phyloP scores from a whole-genome alignment of 2,329 filamentous ascomycete species.

The Pyrenochaeta sp. region DNA sequence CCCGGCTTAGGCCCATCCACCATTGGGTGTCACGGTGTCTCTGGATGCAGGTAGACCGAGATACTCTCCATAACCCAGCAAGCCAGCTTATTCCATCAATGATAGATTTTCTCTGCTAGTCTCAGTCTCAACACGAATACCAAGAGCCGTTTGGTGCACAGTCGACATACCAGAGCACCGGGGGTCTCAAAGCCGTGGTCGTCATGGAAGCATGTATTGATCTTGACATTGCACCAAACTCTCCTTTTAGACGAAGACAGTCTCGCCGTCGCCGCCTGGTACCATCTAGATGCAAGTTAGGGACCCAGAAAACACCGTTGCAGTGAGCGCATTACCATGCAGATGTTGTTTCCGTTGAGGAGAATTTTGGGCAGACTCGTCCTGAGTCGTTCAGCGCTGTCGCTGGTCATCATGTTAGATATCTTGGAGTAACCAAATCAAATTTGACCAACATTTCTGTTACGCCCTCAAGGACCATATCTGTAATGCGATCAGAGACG shows the following conservation, averaged over 20 bases:
- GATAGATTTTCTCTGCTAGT: too few relatives aligned
- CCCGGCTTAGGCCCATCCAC: too few relatives aligned
- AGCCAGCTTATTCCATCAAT: too few relatives aligned
- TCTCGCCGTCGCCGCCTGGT: constrained; percentile 42
- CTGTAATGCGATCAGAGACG: constrained; percentile 56
- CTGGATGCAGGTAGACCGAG: too few relatives aligned
- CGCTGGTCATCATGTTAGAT: constrained; percentile 62
- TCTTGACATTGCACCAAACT: background rate
- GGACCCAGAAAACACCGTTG: background rate
- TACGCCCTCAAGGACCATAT: constrained; percentile 98
- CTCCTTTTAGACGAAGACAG: constrained; percentile 34
- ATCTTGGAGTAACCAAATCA: too few relatives aligned
- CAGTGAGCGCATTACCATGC: constrained; percentile 75
- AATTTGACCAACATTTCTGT: constrained; percentile 94
- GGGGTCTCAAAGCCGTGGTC: too few relatives aligned
- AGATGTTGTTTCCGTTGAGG: constrained; percentile 97
- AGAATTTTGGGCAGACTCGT: constrained; percentile 93
- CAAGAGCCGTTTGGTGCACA: too few relatives aligned
- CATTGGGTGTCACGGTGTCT: too few relatives aligned
- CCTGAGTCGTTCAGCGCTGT: constrained; percentile 83
- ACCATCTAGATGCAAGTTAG: constrained; percentile 38
- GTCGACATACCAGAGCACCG: too few relatives aligned
- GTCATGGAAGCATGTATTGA: too few relatives aligned
- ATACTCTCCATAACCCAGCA: too few relatives aligned
- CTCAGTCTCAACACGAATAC: too few relatives aligned